Evolutionary conservation across 768 basidiomycete species (phyloP), one percentile per base, ranked within the genome.

Genomic region (Cystofilobasidium capitatum): DNA sequence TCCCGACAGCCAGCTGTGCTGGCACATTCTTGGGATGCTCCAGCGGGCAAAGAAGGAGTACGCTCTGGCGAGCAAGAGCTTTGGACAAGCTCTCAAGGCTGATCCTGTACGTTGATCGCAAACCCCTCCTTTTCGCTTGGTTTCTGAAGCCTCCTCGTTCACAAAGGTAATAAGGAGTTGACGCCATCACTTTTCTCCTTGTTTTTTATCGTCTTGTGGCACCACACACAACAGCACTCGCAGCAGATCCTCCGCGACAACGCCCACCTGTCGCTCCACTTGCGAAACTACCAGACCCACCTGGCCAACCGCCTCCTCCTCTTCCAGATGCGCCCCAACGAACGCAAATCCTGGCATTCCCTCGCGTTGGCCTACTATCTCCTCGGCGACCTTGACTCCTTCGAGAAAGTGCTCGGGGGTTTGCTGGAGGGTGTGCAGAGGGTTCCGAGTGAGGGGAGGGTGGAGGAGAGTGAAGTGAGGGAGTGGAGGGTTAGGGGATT

Each of bases 21-120:
- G 96, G 93, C 96, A 99, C 78, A 94, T 98, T 71, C 88, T 91
- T 75, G 96, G 91, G 33, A 86, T 99, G 66, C 66, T 68, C 40
- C 45, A 60, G 6, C 59, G 66, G 39, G 60, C 66, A 14, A 49
- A 62, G 58, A 68, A 68, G 55, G 60, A 62, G 31, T 68, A 68
- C 60, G 51, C 59, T 44, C 42, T 93, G 73, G 92, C 96, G 0
- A 81, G 91, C 73, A 89, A 91, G 73, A 92, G 91, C 31, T 98
- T 97, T 77, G 84, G 83, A 1, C 88, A 90, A 79, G 94, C 93
- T 2, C 79, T 93, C 71, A 83, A 83, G 69, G 89, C 88, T 73
- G 96, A 98, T 79, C 87, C 87, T 80, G 93, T 94, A 73, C 72
- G 83, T 72, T 3, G 17, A 6, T 22, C 44, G n/a, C n/a, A n/a